phyloP scores from a whole-genome alignment of 257 asterid species.

The Parsonsia alboflavescens region DNA sequence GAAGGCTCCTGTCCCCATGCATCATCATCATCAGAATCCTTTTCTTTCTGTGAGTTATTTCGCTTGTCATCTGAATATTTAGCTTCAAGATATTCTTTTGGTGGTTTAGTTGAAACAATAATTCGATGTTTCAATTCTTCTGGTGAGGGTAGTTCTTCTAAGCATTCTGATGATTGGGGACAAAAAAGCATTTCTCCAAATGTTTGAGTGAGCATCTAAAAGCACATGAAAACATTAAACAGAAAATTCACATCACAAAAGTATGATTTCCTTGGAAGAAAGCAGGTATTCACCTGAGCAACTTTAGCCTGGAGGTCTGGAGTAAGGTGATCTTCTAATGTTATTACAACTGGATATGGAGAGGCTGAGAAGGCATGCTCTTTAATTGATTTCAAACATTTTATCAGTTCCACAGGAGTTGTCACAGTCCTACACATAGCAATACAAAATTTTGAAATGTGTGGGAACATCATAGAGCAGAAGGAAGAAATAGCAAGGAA shows the following conservation, averaged over 20 bases:
- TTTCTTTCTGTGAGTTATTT: slow-evolving; percentile 28
- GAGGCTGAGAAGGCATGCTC: slow-evolving; percentile 72
- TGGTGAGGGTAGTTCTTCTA: slow-evolving; percentile 73
- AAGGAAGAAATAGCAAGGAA: background rate
- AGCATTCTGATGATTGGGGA: slow-evolving; percentile 55
- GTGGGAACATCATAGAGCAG: background rate
- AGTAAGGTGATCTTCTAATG: slow-evolving; percentile 84
- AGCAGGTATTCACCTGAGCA: slow-evolving; percentile 49
- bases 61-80: slow-evolving; percentile 33
- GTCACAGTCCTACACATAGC: slow-evolving; percentile 60
- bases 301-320: slow-evolving; percentile 78
- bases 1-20: slow-evolving; percentile 87
- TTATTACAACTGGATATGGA: slow-evolving; percentile 71
- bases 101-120: slow-evolving; percentile 87
- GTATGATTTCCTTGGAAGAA: background rate
- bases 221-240: background rate
- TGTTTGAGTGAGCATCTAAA: slow-evolving; percentile 57
- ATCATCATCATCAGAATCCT: slow-evolving; percentile 66
- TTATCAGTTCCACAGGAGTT: slow-evolving; percentile 63
- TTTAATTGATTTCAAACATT: slow-evolving; percentile 59
- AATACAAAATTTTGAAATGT: slow-evolving; percentile 8
- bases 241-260: background rate
- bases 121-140: slow-evolving; percentile 62
- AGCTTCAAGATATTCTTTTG: slow-evolving; percentile 79
- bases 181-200: slow-evolving; percentile 69